Evolutionary conservation across 164 flowering plant genomes (phyloP).

Genomic region (Sextonia rubra): DNA sequence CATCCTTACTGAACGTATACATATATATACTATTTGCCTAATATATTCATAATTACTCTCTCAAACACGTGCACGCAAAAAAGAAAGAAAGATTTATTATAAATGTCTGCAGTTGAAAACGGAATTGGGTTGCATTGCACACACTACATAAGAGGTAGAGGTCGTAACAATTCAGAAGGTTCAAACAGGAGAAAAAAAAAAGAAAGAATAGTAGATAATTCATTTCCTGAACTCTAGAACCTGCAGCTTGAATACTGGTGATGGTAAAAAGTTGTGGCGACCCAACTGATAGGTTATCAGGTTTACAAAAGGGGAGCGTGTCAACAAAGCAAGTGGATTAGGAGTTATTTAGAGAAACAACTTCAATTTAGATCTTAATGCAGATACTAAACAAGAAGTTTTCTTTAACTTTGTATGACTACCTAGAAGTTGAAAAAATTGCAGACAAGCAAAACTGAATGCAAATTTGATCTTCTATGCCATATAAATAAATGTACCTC

Average conservation of each 20-base stretch:
- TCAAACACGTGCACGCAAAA: no score
- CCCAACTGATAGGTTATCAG: no score
- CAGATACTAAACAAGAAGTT: background rate
- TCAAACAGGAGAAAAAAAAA: background rate
- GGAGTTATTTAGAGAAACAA: background rate
- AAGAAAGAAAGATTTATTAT: no score
- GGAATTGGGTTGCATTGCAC: no score
- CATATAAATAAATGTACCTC: conserved; percentile 48
- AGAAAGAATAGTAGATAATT: background rate
- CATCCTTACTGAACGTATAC: no score
- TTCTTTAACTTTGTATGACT: background rate
- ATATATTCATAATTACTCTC: no score
- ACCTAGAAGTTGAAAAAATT: background rate
- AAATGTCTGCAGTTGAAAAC: no score
- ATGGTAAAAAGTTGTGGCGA: background rate
- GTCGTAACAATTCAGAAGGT: background rate
- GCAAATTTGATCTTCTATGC: background rate
- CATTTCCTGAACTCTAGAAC: background rate
- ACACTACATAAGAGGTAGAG: background rate
- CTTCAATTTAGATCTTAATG: background rate
- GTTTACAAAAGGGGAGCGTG: no score
- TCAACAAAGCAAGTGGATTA: no score
- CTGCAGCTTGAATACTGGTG: background rate
- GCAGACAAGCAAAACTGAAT: background rate
- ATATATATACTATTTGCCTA: no score